Evolutionary conservation across 2,329 filamentous ascomycete species (phyloP).

Genomic region (Pyricularia sp.): DNA sequence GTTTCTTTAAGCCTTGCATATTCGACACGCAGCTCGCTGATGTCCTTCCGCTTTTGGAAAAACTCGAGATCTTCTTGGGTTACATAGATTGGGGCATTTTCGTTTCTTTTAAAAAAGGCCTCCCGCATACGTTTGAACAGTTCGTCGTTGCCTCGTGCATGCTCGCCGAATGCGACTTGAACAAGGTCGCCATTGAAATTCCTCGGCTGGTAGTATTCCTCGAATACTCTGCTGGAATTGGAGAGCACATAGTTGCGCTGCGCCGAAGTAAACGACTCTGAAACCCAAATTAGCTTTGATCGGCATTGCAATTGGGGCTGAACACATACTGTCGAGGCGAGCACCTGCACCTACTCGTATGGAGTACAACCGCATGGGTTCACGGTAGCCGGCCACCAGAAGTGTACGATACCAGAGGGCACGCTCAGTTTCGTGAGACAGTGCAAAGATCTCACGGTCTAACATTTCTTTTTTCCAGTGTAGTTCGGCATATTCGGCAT

Average conservation of each 20-base stretch:
- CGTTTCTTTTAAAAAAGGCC: not conserved
- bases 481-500: not conserved
- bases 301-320: not conserved
- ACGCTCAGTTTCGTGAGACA: not conserved
- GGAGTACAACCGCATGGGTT: not conserved
- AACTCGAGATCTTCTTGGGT: not conserved
- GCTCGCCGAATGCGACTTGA: not conserved
- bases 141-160: not conserved
- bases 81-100: not conserved
- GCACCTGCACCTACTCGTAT: not conserved
- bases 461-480: not conserved
- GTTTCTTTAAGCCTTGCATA: not conserved
- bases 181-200: not conserved
- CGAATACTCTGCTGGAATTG: not conserved
- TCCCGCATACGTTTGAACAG: not conserved
- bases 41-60: not conserved
- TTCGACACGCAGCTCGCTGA: not conserved
- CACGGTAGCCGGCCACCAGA: not conserved
- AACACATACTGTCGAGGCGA: not conserved
- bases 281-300: not conserved
- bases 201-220: not conserved
- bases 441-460: not conserved
- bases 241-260: slow-evolving; percentile 2
- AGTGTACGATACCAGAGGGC: slow-evolving; percentile 1
- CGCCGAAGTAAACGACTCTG: not conserved